Evolutionary conservation across 805 yeast species (phyloP).

Genomic region (Wickerhamiella sergipiensis): DNA sequence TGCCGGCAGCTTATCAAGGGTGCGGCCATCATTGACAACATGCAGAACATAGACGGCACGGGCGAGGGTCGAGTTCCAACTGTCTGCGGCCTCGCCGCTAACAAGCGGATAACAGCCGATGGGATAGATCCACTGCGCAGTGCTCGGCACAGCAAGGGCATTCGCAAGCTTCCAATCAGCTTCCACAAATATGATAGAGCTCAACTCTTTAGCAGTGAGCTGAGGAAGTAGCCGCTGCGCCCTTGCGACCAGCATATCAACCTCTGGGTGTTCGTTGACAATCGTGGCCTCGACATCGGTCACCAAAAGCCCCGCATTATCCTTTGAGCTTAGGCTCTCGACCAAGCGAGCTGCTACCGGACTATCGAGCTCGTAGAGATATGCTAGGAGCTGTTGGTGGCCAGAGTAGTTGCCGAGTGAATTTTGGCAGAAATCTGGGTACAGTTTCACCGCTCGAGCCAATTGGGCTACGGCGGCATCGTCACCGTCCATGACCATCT

Average conservation of each 20-base stretch:
- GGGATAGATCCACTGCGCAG: background rate
- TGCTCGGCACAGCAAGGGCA: background rate
- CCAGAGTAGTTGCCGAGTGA: background rate
- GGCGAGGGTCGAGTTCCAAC: background rate
- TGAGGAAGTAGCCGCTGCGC: background rate
- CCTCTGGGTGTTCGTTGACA: background rate
- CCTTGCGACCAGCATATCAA: background rate
- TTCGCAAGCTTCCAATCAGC: background rate
- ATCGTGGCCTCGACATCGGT: background rate
- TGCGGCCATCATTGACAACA: background rate
- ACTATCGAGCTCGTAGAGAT: constrained; percentile 3
- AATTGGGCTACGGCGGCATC: background rate
- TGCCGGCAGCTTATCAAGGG: background rate
- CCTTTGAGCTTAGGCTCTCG: background rate
- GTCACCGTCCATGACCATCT: constrained; percentile 1
- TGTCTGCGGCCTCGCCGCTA: background rate
- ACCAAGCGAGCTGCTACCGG: background rate
- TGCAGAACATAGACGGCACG: background rate
- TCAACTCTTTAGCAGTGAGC: background rate
- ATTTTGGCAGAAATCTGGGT: background rate
- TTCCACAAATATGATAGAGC: background rate
- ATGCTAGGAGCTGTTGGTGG: background rate
- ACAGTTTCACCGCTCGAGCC: constrained; percentile 3
- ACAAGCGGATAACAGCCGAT: background rate
- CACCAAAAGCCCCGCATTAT: background rate